A percentile compares a stretch with the other conserved stretches of the same genome.
Evolutionary conservation across 805 yeast species (phyloP).

Genomic region (Kregervanrija fluxuum): DNA sequence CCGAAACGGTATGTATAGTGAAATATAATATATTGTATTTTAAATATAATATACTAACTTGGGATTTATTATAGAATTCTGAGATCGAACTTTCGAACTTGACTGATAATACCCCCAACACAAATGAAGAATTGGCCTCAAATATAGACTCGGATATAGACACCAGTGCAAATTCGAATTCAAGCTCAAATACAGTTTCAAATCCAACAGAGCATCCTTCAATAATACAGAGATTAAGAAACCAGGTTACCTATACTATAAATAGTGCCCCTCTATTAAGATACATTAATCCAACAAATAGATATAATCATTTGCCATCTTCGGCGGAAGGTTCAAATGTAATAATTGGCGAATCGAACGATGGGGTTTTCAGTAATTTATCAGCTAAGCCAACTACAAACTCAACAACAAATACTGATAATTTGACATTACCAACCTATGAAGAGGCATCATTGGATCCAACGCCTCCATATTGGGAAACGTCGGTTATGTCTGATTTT

Average conservation of each 20-base stretch:
- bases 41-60: no score
- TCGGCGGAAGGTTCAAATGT: constrained; percentile 7
- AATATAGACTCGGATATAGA: no score
- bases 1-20: no score
- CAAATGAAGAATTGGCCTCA: no score
- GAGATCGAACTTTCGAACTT: no score
- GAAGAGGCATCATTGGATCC: constrained; percentile 94
- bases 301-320: constrained; percentile 18
- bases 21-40: no score
- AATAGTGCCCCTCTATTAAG: constrained; percentile 26
- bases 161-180: no score
- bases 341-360: constrained; percentile 39
- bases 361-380: constrained; percentile 90
- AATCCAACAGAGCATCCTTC: no score
- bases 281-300: constrained; percentile 17
- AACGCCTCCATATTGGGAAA: constrained; percentile 96
- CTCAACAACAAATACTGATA: constrained; percentile 39
- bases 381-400: constrained; percentile 66
- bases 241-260: constrained; percentile 10
- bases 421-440: constrained; percentile 73
- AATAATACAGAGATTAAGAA: constrained; percentile 3
- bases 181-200: no score
- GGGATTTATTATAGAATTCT: no score
- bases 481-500: constrained; percentile 71
- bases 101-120: no score